Evolutionary conservation across 768 basidiomycete genomes (phyloP).

Genomic region (Boletus eberwhitei): DNA sequence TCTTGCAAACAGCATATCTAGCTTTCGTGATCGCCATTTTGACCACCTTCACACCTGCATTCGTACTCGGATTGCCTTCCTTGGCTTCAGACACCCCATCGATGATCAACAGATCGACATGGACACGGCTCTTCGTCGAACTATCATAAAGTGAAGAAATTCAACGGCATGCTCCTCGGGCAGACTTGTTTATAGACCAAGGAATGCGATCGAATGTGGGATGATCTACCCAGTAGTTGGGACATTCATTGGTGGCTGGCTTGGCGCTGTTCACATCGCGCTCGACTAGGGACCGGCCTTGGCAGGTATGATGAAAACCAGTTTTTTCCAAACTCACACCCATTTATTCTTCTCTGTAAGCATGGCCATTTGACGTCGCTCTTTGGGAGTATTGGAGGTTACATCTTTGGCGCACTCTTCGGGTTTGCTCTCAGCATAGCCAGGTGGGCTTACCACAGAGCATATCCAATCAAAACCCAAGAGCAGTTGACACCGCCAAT

Average conservation of each 20-base stretch:
- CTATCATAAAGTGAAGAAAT: conserved; percentile 60
- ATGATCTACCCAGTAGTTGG: conserved; percentile 81
- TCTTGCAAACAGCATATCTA: conserved; percentile 62
- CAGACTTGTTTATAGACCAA: conserved; percentile 36
- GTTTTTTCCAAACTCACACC: background rate
- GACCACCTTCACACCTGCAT: conserved; percentile 63
- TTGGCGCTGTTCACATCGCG: conserved; percentile 78
- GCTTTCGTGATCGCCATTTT: conserved; percentile 67
- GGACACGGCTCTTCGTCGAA: conserved; percentile 80
- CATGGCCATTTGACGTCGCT: conserved; percentile 82
- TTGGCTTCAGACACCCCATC: conserved; percentile 41
- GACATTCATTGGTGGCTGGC: conserved; percentile 72
- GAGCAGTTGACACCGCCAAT: conserved; percentile 14
- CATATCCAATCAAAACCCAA: conserved; percentile 32
- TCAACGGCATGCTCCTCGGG: background rate
- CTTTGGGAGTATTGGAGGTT: conserved; percentile 67
- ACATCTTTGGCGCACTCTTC: conserved; percentile 53
- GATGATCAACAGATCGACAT: conserved; percentile 56
- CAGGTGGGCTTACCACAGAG: conserved; percentile 38
- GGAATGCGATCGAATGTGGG: conserved; percentile 69
- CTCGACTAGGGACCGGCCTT: conserved; percentile 97
- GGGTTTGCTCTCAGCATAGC: conserved; percentile 48
- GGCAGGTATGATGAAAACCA: conserved; percentile 86
- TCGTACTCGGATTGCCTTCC: conserved; percentile 63
- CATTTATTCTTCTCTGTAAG: conserved; percentile 40